These are phyloP conservation scores for Ogataea paraovalis DNA, from an alignment of 805 yeast species.

Conservation along the genomic window DNA sequence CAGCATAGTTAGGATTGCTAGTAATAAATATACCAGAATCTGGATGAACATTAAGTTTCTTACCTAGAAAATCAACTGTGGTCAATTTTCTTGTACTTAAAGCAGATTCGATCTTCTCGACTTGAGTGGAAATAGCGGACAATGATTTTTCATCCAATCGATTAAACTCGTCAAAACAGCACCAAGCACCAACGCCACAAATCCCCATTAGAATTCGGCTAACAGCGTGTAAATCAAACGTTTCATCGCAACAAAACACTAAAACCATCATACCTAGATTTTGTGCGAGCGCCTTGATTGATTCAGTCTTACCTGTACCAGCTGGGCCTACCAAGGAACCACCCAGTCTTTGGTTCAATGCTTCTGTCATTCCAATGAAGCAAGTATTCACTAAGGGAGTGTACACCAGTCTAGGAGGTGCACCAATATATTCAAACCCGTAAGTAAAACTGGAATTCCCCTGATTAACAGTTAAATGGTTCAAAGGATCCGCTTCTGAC, in stretches of 20 bases:
- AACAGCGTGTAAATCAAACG: constrained; percentile 77
- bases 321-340: constrained; percentile 95
- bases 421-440: constrained; percentile 82
- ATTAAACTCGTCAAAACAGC: constrained; percentile 94
- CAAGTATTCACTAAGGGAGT: constrained; percentile 70
- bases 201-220: constrained; percentile 75
- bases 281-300: constrained; percentile 79
- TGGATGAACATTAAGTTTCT: constrained; percentile 34
- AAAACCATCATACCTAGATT: constrained; percentile 75
- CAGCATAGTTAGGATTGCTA: constrained; percentile 86
- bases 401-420: constrained; percentile 65
- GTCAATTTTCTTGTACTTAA: constrained; percentile 23
- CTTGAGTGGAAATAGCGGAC: constrained; percentile 80
- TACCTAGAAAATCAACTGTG: constrained; percentile 42
- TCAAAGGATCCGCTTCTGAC: constrained; percentile 18
- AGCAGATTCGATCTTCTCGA: constrained; percentile 65
- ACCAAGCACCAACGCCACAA: constrained; percentile 86
- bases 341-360: constrained; percentile 71
- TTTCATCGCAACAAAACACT: constrained; percentile 89
- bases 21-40: constrained; percentile 80
- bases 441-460: constrained; percentile 50
- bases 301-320: constrained; percentile 95
- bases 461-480: constrained; percentile 43
- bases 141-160: constrained; percentile 65
- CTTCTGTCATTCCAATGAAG: constrained; percentile 67